Evolutionary conservation across 768 basidiomycete species (phyloP), one percentile per base, ranked within the genome.

Genomic region (Suillus sp.): DNA sequence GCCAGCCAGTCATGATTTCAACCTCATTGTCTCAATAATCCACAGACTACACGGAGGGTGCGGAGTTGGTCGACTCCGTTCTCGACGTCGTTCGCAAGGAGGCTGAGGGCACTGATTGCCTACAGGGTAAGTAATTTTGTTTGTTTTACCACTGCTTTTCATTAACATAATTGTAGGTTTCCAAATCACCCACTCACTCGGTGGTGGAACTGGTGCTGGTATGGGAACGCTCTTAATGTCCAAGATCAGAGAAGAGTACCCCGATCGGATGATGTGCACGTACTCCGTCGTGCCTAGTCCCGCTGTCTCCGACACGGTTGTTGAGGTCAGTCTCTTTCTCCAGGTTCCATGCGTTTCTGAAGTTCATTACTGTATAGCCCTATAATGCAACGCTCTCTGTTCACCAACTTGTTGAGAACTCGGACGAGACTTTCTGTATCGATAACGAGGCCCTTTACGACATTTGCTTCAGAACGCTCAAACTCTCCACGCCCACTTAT

Each of bases 241-340:
- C 69, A 99, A 99, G 83, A 97, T 99, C 76, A 88, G 96, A 68
- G 96, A 98, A 78, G 96, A 99, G 76, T 99, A 93, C 80, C 97
- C 96, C 68, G 97, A 99, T 79, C 85, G 97, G 62, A 99, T 99
- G 96, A 98, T 99, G 96, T 95, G 93, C 78, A 99, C 97, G 65
- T 99, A 96, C 84, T 99, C 97, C 62, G 96, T 99, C 71, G 93
- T 99, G 18, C 96, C 96, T 35, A 91, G 89, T 78, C 95, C 96
- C 62, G 96, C 96, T 78, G 96, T 98, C 60, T 99, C 96, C 14
- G 97, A 99, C 76, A 99, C 97, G 62, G 97, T 99, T 70, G 96
- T 98, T 68, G 96, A 99, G 82, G 91, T 91, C 68, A 18, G 75
- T 71, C 4, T 4, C 10, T 32, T 53, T 60, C 42, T 63, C 13